Evolutionary conservation across 2,329 filamentous ascomycete species (phyloP), one percentile per base, ranked within the genome.

Genomic region (Colletotrichum australisinense): DNA sequence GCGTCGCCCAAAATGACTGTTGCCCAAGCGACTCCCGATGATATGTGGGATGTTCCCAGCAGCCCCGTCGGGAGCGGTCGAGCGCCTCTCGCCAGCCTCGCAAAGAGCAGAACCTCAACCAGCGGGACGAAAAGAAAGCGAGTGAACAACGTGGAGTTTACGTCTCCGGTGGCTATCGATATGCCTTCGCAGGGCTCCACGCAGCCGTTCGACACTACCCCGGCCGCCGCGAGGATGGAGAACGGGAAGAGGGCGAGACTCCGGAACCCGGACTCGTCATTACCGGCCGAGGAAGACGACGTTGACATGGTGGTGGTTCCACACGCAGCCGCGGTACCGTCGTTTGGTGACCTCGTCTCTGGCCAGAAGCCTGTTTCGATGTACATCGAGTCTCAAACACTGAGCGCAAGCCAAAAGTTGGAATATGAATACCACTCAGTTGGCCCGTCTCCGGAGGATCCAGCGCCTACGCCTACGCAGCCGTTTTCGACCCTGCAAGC

Each of bases 31-130:
- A 76, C 69, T 38, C 42, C 60, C 62, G 69, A 5, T 76, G 84
- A 86, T 64, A 76, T 79, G 8, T 88, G 85, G 83, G 86, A 86
- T 49, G 81, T 88, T 4, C 85, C 86, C 0, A 84, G 82, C 74
- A 87, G 85, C 57, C 82, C 84, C 4, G 52, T 22, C 9, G 52
- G 11, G 4, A 11, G 6, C 35, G 30, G 52, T 14, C 6, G 82
- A 81, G 30, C 74, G 71, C 30, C 69, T 63, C 3, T 35, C 28
- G 57, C 53, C 52, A 46, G 66, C 73, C 9, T 60, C 46, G n/a
- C 59, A 8, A 14, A 32, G 30, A 30, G 26, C 19, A 62, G 49
- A 24, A 67, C 63, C 9, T 38, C 72, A 19, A 58, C 42, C 38
- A 63, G 59, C 22, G 71, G 30, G 11, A 46, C 14, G 19, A 76